phyloP scores from a whole-genome alignment of 2,329 filamentous ascomycete genomes.

The Verticillium nubilum region DNA sequence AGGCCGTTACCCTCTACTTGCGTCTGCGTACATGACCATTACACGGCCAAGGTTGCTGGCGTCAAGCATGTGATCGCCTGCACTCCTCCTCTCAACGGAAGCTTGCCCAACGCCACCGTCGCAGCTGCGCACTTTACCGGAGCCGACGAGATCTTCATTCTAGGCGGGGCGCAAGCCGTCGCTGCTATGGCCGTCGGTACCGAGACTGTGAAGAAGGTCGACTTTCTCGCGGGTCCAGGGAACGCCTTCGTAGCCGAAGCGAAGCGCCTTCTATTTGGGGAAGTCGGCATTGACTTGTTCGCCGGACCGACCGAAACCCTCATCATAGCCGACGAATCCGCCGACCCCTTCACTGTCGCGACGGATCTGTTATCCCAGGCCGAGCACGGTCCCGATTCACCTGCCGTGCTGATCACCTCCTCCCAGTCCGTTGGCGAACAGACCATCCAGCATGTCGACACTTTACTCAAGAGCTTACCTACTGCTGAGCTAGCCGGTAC shows the following conservation, averaged over 20 bases:
- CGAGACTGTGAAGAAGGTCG: slow-evolving; percentile 39
- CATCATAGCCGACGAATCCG: slow-evolving; percentile 40
- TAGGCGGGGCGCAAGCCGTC: slow-evolving; percentile 47
- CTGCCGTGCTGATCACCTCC: slow-evolving; percentile 43
- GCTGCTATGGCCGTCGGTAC: slow-evolving; percentile 47
- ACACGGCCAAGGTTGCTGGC: slow-evolving; percentile 47
- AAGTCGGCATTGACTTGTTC: slow-evolving; percentile 48
- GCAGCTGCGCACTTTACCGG: slow-evolving; percentile 44
- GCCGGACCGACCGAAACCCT: slow-evolving; percentile 49
- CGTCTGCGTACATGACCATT: slow-evolving; percentile 50
- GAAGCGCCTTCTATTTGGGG: slow-evolving; percentile 47
- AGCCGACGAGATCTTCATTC: slow-evolving; percentile 43
- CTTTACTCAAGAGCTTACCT: slow-evolving; percentile 31
- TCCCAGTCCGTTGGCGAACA: slow-evolving; percentile 26
- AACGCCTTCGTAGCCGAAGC: slow-evolving; percentile 51
- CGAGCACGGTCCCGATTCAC: slow-evolving; percentile 47
- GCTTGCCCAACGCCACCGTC: slow-evolving; percentile 41
- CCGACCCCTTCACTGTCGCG: slow-evolving; percentile 38
- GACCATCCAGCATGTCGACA: slow-evolving; percentile 29
- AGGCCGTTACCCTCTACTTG: slow-evolving; percentile 46
- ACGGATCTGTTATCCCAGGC: slow-evolving; percentile 42
- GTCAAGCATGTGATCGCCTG: slow-evolving; percentile 43
- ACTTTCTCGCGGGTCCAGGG: slow-evolving; percentile 47
- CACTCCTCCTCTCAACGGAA: slow-evolving; percentile 43
- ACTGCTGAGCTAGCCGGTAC: slow-evolving; percentile 36